Evolutionary conservation across 495 filamentous ascomycete species (phyloP), one percentile per base, ranked within the genome.

Genomic region (Penicillium riverlandense): DNA sequence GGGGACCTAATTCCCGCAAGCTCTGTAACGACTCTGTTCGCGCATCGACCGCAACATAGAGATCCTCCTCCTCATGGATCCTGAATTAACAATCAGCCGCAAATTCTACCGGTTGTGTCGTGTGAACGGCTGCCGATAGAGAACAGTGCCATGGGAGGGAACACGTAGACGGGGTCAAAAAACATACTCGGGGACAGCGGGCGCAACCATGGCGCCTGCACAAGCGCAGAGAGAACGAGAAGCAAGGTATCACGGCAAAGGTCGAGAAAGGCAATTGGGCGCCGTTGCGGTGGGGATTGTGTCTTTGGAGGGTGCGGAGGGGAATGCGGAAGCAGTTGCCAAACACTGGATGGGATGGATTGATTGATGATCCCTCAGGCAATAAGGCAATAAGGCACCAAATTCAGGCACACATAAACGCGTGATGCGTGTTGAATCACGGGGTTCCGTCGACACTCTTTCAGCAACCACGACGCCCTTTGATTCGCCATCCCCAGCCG

Each of bases 1-100:
- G 92, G 7, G 92, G 94, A 28, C 92, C 92, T 44, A 97, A 76
- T 74, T 98, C 92, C 52, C 92, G 83, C 45, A 97, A 72, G 29
- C 80, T 75, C 56, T 82, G 77, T 13, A 98, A 75, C 8, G 85
- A 80, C 51, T 97, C 92, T 55, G 90, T 88, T 55, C 92, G 85
- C 54, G 88, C 79, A 63, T 91, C 88, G 58, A 96, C 82, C 33
- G 89, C 88, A 50, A 94, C 84, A 57, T 86, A 86, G 32, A 92
- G 73, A 35, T 91, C 80, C 58, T 95, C 87, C 53, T 74, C 70
- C 65, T 97, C 92, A 48, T 88, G 87, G 49, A 99, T 82, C 63
- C 92, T 96, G 52, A 15, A 37, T 41, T 33, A 29, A 10, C 16
- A 16, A 47, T 66, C 43, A 66, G 63, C 48, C 11, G 44, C 32